Percentiles rank a stretch among this genome's conserved stretches.
Conservation (phyloP, 495 filamentous ascomycete genomes). For the Trichoderma erinaceum region DNA sequence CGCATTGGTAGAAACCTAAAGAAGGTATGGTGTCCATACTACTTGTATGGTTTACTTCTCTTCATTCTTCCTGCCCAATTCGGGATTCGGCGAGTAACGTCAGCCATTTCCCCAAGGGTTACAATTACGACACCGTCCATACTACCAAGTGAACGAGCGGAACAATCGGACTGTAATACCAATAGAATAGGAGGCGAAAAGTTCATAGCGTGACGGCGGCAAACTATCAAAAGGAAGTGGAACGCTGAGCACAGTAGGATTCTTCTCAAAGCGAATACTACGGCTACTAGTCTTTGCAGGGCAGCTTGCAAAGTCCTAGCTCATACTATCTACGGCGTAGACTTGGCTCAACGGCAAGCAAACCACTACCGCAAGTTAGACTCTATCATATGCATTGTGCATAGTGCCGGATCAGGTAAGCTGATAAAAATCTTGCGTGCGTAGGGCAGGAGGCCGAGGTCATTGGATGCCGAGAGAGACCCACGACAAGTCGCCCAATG, state of each 20-base stretch:
- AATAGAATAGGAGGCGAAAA: not conserved
- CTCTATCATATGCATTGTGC: conserved; percentile 1
- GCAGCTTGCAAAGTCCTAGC: not conserved
- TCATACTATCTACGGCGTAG: not conserved
- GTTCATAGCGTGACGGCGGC: not conserved
- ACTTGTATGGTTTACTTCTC: too few relatives aligned
- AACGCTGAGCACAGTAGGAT: too few relatives aligned
- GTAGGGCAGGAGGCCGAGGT: conserved; percentile 12
- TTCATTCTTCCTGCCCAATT: not conserved
- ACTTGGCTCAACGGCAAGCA: not conserved
- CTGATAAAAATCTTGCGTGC: conserved; percentile 11
- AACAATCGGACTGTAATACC: not conserved
- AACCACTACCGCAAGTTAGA: not conserved
- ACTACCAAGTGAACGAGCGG: not conserved
- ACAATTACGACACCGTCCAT: not conserved
- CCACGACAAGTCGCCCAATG: conserved; percentile 4
- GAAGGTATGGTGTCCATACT: too few relatives aligned
- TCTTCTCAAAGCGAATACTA: too few relatives aligned
- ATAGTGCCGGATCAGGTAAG: not conserved
- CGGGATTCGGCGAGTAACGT: not conserved
- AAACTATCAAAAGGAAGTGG: too few relatives aligned
- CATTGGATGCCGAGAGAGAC: conserved; percentile 11
- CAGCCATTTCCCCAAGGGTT: not conserved
- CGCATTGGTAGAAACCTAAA: too few relatives aligned
- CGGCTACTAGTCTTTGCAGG: too few relatives aligned